These are phyloP conservation scores for Spergularia marina DNA, from an alignment of 148 eudicot genomes.

Conservation along the genomic window DNA sequence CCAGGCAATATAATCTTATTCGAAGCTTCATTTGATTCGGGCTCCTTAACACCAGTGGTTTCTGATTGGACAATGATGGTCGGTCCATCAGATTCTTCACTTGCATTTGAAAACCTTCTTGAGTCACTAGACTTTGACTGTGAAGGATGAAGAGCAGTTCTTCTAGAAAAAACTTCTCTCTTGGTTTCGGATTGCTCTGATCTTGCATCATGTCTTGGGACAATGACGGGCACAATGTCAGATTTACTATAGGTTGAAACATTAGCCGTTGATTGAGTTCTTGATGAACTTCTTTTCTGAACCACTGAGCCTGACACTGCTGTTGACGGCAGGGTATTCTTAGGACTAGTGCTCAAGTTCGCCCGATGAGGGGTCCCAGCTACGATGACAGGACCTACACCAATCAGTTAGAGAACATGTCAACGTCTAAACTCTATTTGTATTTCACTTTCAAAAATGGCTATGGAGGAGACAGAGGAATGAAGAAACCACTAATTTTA, in stretches of 20 bases:
- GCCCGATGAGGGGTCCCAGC: slow-evolving; percentile 73
- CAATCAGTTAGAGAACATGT: slow-evolving; percentile 15
- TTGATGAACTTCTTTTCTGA: slow-evolving; percentile 53
- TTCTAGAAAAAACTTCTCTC: slow-evolving; percentile 59
- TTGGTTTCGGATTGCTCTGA: slow-evolving; percentile 66
- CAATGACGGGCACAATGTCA: slow-evolving; percentile 67
- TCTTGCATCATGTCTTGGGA: slow-evolving; percentile 71
- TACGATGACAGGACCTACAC: slow-evolving; percentile 57
- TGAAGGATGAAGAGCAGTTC: slow-evolving; percentile 44
- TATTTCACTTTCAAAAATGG: background rate
- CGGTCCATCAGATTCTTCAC: slow-evolving; percentile 60
- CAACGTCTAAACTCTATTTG: slow-evolving; percentile 12
- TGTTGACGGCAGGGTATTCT: slow-evolving; percentile 41
- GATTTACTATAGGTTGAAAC: slow-evolving; percentile 46
- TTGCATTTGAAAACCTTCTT: slow-evolving; percentile 46
- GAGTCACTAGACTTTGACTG: slow-evolving; percentile 53
- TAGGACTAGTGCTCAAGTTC: slow-evolving; percentile 53
- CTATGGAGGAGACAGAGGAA: slow-evolving; percentile 10
- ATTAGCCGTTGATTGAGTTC: slow-evolving; percentile 50
- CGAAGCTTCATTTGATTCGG: slow-evolving; percentile 40
- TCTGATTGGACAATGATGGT: slow-evolving; percentile 41
- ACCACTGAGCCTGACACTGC: slow-evolving; percentile 40
- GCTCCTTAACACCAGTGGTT: slow-evolving; percentile 33
- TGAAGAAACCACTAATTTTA: background rate
- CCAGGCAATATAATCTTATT: slow-evolving; percentile 43